These are phyloP conservation scores for Boletus pseudopeckii DNA, from an alignment of 768 basidiomycete genomes.

Conservation along the genomic window DNA sequence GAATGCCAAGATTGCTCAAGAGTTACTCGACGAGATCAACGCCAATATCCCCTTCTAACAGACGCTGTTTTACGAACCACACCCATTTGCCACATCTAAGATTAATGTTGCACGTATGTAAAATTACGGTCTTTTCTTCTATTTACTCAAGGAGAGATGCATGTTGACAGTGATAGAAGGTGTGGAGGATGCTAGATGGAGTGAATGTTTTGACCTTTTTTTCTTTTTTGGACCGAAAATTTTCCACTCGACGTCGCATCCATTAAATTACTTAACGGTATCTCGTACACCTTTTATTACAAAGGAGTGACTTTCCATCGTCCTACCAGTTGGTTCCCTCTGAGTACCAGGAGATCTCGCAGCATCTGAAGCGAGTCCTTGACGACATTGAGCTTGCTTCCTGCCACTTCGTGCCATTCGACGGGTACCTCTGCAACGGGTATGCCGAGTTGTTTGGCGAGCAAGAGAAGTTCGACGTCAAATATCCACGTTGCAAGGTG, in stretches of 20 bases:
- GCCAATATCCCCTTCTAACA: constrained; percentile 39
- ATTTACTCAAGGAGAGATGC: constrained; percentile 25
- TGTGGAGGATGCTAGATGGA: constrained; percentile 12
- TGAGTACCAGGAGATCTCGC: constrained; percentile 76
- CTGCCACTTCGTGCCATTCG: constrained; percentile 90
- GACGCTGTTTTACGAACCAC: constrained; percentile 18
- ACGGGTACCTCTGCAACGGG: constrained; percentile 86
- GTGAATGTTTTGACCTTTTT: constrained; percentile 5
- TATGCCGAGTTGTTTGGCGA: constrained; percentile 75
- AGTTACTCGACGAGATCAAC: constrained; percentile 56
- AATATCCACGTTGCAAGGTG: constrained; percentile 95
- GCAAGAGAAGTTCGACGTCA: constrained; percentile 87
- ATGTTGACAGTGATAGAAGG: constrained; percentile 23
- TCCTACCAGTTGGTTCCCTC: constrained; percentile 77
- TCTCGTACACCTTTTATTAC: constrained; percentile 23
- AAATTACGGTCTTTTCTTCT: constrained; percentile 29
- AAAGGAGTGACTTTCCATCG: constrained; percentile 55
- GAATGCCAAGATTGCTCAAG: constrained; percentile 67
- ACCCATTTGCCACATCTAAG: constrained; percentile 29
- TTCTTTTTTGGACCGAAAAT: constrained; percentile 9
- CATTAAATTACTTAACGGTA: constrained; percentile 26
- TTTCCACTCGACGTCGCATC: constrained; percentile 9
- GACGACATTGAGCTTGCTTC: constrained; percentile 87
- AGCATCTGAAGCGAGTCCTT: constrained; percentile 88
- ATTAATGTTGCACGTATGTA: constrained; percentile 34